A percentile compares a stretch with the other conserved stretches of the same genome.
Evolutionary conservation across 106 monocot species (phyloP).

Genomic region (Allium cepa): DNA sequence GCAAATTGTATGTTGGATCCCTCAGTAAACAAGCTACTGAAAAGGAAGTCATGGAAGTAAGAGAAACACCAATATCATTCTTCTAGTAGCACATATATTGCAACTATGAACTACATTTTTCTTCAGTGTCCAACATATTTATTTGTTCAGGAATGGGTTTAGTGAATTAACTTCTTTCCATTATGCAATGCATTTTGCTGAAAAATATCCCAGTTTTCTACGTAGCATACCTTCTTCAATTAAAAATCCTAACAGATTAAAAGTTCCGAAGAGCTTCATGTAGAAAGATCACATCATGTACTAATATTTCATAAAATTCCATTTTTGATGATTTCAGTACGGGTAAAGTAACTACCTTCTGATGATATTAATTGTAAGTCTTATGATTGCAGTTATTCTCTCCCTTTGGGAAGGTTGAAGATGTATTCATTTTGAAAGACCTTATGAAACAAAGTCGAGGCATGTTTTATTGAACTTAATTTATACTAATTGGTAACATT

Average conservation of each 20-base stretch:
- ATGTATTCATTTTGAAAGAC: conserved; percentile 93
- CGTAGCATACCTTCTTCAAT: not conserved
- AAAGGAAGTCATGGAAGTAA: conserved; percentile 90
- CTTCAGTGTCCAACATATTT: not conserved
- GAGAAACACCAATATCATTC: conserved; percentile 1
- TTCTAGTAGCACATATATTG: not conserved
- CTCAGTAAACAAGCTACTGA: conserved; percentile 76
- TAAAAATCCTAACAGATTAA: not conserved
- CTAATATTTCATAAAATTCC: not conserved
- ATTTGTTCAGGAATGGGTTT: not conserved
- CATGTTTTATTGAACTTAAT: conserved; percentile 16
- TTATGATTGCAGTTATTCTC: conserved; percentile 69
- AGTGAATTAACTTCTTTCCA: not conserved
- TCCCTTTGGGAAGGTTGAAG: conserved; percentile 85
- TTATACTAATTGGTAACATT: not conserved
- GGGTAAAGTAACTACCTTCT: not conserved
- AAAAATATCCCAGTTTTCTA: not conserved
- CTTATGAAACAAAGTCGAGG: conserved; percentile 85
- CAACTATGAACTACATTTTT: not conserved
- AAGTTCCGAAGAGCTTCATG: not conserved
- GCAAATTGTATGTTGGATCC: conserved; percentile 92
- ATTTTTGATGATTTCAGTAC: not conserved
- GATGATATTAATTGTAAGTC: not conserved
- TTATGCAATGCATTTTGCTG: not conserved
- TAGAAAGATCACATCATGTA: not conserved